Base-by-base conservation (phyloP, 1,284 basidiomycete genomes). In the Rugosomyces carneus region DNA sequence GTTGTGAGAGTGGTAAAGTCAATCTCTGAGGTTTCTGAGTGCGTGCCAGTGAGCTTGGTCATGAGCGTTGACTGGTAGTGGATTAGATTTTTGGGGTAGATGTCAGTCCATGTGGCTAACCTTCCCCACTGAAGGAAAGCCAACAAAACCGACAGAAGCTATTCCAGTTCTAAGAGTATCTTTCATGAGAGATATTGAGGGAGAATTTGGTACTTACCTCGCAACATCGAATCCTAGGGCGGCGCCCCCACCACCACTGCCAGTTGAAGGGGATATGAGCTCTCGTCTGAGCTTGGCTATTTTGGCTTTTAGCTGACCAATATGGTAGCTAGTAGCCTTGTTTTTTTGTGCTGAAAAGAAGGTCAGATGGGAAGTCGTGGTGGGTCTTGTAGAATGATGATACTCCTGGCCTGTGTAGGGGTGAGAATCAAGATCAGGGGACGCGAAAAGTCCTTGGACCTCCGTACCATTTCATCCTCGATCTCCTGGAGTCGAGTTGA, bases 261-360 rank as follows among this genome's bases (percentile, higher is more conserved):
- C 81, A 21, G 78, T 69, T 1, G 84, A 71, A 1, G 91, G 87
- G 2, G 82, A 75, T 58, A 99, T 92, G 45, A 99, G 83, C 63
- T 99, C 96, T 49, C 96, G 80, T 54, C 93, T 80, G 40, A 99
- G 84, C 67, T 99, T 99, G 42, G 96, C 96, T 42, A 99, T 84
- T 69, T 99, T 99, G 51, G 96, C 94, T 69, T 97, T 98, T 62
- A 98, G 83, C 69, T 97, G 93, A 47, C 95, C 95, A 52, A 96
- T 69, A 70, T 97, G 94, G 68, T 94, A 96, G 70, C 88, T 87
- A 53, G 86, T 89, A 66, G 85, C 85, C 83, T 99, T 99, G 71
- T 99, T 98, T 74, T 95, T 96, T 78, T 97, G 89, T 57, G 92
- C 92, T 84, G 62, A 23, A 23, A 23, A 44, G 19, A 29, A 50